phyloP scores from a whole-genome alignment of 169 alveolate genomes.

The Perkinsus marinus region DNA sequence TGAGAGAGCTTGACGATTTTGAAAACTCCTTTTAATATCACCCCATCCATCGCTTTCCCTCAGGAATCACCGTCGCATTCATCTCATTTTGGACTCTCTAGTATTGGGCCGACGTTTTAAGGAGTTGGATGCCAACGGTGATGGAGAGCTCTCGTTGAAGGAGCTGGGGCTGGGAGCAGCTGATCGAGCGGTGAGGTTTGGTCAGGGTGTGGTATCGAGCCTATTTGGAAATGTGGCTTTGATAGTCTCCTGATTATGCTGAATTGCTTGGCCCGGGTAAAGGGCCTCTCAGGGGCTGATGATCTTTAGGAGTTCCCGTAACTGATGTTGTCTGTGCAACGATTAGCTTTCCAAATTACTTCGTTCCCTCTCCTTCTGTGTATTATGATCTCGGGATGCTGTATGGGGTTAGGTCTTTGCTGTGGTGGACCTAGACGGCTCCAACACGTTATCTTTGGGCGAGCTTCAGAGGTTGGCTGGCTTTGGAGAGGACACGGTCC shows the following conservation, averaged over 20 bases:
- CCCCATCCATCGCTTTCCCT: not conserved
- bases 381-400: too few species aligned
- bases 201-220: too few species aligned
- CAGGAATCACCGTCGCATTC: not conserved
- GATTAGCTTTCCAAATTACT: too few species aligned
- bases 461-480: not conserved
- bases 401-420: not conserved
- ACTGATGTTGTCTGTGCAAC: too few species aligned
- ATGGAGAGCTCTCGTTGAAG: not conserved
- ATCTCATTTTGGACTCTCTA: not conserved
- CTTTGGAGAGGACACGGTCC: not conserved
- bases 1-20: too few species aligned
- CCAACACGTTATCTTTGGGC: not conserved
- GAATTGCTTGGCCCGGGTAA: too few species aligned
- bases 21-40: too few species aligned
- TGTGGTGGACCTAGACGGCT: not conserved
- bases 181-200: not conserved
- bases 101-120: not conserved
- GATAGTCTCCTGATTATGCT: too few species aligned
- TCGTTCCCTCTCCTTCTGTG: too few species aligned
- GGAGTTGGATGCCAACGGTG: not conserved
- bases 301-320: too few species aligned
- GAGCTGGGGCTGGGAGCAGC: not conserved
- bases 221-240: too few species aligned
- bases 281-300: too few species aligned